Base-by-base conservation (phyloP, 306 rosid genomes). In the Arachis stenosperma region DNA sequence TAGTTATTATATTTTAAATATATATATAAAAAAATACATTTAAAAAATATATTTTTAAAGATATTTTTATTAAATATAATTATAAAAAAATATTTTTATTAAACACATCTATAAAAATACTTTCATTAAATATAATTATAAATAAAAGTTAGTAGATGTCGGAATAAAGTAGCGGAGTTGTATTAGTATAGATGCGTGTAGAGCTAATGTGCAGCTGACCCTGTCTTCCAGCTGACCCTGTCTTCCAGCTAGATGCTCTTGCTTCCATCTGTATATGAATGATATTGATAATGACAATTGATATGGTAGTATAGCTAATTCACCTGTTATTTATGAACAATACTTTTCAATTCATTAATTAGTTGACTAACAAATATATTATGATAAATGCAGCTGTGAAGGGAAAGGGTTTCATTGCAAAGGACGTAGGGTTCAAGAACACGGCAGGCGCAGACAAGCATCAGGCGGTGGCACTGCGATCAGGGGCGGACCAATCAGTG, bases 401-500 rank as follows among this genome's bases (percentile, higher is more conserved):
- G 2, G 98, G 98, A 6, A 89, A 64, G 76, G 97, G 97, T 17
- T 91, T 94, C 83, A 88, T 94, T 17, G 96, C 91, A 14, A 94
- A 70, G 71, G 91, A 86, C 78, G 88, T 91, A 6, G 84, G 85
- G 1, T 94, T 94, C 81, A 3, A 63, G 46, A 94, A 94, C 94
- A 70, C 82, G 0, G 97, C 97, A 8, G 98, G 98, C 9, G 74
- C 98, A 12, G 70, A 63, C 11, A 94, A 91, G 80, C 97, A 94
- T 74, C 97, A 94, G 73, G 98, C 98, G 0, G 98, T 94, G 62
- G 98, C 98, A 14, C 22, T 94, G 41, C 78, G 96, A 57, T 94
- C 98, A 0, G 96, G 92, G 61, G 91, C 91, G 0, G 98, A 94
- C 59, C 82, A 29, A 3, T 94, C 97, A 0, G 95, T 94, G 36